Conservation (phyloP, 495 filamentous ascomycete species). For the Aspergillus panamensis region DNA sequence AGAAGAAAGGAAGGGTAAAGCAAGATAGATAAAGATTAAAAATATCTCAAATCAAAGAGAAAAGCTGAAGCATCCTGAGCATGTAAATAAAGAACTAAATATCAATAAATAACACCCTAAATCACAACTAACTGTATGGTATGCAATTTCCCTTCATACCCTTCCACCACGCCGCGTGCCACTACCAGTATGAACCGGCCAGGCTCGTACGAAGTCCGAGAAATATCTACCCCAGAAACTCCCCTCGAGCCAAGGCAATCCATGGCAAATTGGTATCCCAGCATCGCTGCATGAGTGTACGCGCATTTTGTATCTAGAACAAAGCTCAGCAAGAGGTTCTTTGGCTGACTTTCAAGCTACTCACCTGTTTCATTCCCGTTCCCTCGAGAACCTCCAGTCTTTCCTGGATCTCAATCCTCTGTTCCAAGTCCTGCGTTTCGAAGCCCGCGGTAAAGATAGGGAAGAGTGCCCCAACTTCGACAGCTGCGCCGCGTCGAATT, state of each 20-base stretch:
- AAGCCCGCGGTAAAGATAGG: conserved; percentile 85
- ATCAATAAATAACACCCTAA: neutral
- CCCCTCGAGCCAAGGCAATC: conserved; percentile 40
- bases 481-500: conserved; percentile 62
- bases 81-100: neutral
- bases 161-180: neutral
- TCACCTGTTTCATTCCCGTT: conserved; percentile 72
- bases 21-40: neutral
- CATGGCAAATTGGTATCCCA: conserved; percentile 43
- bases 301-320: conserved; percentile 43
- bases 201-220: no score
- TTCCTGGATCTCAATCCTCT: conserved; percentile 60
- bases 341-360: neutral
- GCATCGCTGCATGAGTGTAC: conserved; percentile 42
- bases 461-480: conserved; percentile 74
- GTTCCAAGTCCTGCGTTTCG: conserved; percentile 55
- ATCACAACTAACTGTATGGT: neutral
- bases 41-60: neutral
- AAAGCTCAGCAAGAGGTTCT: neutral
- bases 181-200: no score
- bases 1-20: neutral
- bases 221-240: conserved; percentile 40
- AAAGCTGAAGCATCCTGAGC: neutral
- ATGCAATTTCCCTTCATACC: conserved; percentile 4
- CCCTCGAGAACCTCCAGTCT: conserved; percentile 68